These are phyloP conservation scores for Ophiostoma montium DNA, from an alignment of 2,329 filamentous ascomycete genomes.

Conservation along the genomic window DNA sequence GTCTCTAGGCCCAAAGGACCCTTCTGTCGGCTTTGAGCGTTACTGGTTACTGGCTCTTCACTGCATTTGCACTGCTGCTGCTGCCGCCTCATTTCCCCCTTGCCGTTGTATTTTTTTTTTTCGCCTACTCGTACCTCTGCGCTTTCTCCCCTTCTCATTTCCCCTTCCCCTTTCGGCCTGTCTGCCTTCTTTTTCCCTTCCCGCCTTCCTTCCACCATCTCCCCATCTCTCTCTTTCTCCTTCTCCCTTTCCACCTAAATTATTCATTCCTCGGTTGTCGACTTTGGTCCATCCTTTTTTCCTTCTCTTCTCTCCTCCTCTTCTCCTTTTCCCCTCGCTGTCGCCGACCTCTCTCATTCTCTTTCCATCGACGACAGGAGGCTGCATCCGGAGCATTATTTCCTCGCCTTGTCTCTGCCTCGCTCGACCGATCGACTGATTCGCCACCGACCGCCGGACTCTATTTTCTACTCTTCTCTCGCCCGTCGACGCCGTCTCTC, in stretches of 20 bases:
- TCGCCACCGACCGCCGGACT: too few relatives aligned
- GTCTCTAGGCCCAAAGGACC: too few relatives aligned
- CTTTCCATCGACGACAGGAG: not conserved
- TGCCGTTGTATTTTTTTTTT: not conserved
- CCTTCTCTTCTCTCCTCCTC: not conserved
- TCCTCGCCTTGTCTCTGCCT: too few relatives aligned
- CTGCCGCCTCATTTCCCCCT: not conserved
- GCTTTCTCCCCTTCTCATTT: conserved; percentile 6
- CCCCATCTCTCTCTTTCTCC: not conserved
- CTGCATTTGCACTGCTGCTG: not conserved
- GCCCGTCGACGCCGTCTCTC: too few relatives aligned
- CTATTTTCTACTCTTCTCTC: not conserved
- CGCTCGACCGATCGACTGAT: too few relatives aligned
- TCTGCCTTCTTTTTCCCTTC: conserved; percentile 2
- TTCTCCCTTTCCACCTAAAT: not conserved
- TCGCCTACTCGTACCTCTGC: not conserved
- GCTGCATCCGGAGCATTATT: not conserved
- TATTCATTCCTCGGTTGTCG: not conserved
- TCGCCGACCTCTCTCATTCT: not conserved
- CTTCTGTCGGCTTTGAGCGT: not conserved
- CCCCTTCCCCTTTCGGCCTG: conserved; percentile 5
- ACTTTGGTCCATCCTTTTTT: not conserved
- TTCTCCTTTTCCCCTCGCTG: not conserved
- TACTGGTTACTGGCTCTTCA: too few relatives aligned
- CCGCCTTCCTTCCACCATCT: not conserved